Evolutionary conservation across 305 asterid species (phyloP), one percentile per base, ranked within the genome.

Genomic region (Plantago rigida): DNA sequence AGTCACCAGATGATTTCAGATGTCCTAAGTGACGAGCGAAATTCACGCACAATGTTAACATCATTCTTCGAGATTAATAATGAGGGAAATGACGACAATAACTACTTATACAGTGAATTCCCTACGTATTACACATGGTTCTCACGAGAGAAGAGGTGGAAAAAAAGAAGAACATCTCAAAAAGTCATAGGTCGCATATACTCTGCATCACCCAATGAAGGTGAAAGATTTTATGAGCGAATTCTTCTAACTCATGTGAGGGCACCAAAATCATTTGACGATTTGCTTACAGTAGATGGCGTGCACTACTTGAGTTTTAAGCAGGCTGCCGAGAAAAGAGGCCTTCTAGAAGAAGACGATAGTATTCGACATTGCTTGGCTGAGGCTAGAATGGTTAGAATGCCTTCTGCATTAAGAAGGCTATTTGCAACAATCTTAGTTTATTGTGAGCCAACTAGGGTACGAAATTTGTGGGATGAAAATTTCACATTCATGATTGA

Each of bases 51-150:
- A 3, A 60, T 60, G 64, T 13, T 46, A 8, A 60, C 64, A 0
- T 24, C 45, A 7, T 60, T 56, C 11, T 56, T 13, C 22, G 11
- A 12, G 13, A n/a, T 56, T 7, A 13, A 56, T 6, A 14, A 9
- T 24, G 54, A 60, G 13, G 54, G 52, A 1, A 7, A 5, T 2
- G 52, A 47, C 12, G 54, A 13, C 0, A 29, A 13, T 0, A n/a
- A 45, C 0, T 60, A 60, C 49, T 60, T 60, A 31, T 60, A 60
- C 22, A 47, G 4, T 10, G 54, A 60, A 3, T 60, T 60, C 9
- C 64, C 54, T 11, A 45, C 1, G 1, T 46, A 59, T 52, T 45
- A 59, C 44, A 6, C 53, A 5, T 59, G 64, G 64, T 6, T 44
- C 1, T 0, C 36, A 12, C 46, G 3, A 12, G 46, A 46, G 24